Conservation (phyloP, 495 filamentous ascomycete species). For the Annulohypoxylon maeteangense region DNA sequence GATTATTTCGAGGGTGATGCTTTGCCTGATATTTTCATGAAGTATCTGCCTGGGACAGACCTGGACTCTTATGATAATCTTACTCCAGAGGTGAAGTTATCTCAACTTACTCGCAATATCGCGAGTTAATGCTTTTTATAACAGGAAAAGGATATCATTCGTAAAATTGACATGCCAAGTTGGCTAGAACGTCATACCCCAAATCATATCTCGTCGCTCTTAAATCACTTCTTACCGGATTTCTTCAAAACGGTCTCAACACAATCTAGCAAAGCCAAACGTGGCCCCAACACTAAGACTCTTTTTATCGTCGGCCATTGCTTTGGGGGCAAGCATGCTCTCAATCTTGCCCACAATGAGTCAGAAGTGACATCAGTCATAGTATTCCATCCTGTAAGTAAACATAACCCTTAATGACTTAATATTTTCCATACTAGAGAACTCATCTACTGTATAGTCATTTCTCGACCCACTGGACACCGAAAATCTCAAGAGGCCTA, state of each 20-base stretch:
- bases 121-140: too few species aligned
- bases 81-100: neutral
- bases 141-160: constrained; percentile 14
- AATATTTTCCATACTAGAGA: neutral
- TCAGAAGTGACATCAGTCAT: constrained; percentile 12
- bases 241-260: neutral
- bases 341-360: constrained; percentile 14
- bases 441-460: neutral
- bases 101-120: neutral
- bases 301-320: constrained; percentile 20
- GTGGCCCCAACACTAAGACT: neutral
- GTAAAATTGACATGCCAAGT: constrained; percentile 22
- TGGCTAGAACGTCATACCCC: constrained; percentile 15
- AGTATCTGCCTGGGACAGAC: constrained; percentile 19
- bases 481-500: neutral
- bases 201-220: constrained; percentile 9
- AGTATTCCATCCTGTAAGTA: constrained; percentile 19
- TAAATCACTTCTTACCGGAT: constrained; percentile 5
- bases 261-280: neutral
- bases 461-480: constrained; percentile 17
- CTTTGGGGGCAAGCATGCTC: constrained; percentile 26
- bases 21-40: constrained; percentile 21
- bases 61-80: constrained; percentile 10
- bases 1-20: constrained; percentile 28
- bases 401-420: neutral